Evolutionary conservation across 1,139 yeast genomes (phyloP).

Genomic region (Candida pseudoviswanathii): DNA sequence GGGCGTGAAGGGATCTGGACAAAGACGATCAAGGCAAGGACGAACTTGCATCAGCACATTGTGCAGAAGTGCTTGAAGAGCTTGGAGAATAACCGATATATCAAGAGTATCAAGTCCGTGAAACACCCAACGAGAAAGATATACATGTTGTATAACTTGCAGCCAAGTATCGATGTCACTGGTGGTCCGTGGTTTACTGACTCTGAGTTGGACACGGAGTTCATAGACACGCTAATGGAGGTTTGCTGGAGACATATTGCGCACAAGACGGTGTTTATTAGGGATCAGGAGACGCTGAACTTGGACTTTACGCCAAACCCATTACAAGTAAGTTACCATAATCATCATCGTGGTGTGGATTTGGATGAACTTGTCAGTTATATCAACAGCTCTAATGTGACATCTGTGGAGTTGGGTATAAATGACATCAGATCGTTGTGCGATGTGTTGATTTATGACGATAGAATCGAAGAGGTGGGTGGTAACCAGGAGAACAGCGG

Average conservation of each 20-base stretch:
- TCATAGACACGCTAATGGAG: constrained; percentile 78
- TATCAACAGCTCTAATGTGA: constrained; percentile 72
- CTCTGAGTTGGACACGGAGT: constrained; percentile 90
- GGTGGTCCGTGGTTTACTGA: constrained; percentile 99
- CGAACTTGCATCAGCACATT: constrained; percentile 91
- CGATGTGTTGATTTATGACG: constrained; percentile 86
- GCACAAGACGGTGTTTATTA: constrained; percentile 52
- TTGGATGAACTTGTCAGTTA: constrained; percentile 74
- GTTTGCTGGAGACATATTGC: constrained; percentile 90
- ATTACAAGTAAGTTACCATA: constrained; percentile 47
- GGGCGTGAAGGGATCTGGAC: constrained; percentile 98
- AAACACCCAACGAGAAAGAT: constrained; percentile 96
- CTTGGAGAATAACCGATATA: constrained; percentile 79
- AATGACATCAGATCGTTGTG: constrained; percentile 81
- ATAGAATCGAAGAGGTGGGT: constrained; percentile 67
- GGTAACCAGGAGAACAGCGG: constrained; percentile 44
- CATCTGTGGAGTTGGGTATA: constrained; percentile 76
- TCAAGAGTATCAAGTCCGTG: constrained; percentile 89
- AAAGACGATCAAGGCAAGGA: constrained; percentile 84
- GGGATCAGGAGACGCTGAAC: constrained; percentile 62
- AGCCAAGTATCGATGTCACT: constrained; percentile 93
- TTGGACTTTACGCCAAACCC: constrained; percentile 28
- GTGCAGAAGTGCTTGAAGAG: constrained; percentile 84
- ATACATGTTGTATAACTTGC: constrained; percentile 90
- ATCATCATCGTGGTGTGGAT: constrained; percentile 65